These are phyloP conservation scores for Trichoderma koningiopsis DNA, from an alignment of 2,329 filamentous ascomycete genomes.

Conservation along the genomic window DNA sequence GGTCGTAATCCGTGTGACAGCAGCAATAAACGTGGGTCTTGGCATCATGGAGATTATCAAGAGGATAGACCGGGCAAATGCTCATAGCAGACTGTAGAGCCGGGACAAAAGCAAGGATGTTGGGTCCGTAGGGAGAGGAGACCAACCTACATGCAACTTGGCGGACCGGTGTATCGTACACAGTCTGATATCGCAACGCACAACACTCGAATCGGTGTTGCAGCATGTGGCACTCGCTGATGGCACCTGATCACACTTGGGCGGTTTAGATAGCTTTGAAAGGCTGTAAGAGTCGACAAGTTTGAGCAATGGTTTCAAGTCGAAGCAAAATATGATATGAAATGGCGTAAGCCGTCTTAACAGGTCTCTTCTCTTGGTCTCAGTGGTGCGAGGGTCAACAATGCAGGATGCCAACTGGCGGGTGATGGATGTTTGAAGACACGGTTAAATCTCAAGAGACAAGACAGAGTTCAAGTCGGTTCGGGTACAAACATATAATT, in stretches of 20 bases:
- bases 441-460: conserved; percentile 14
- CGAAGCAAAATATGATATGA: neutral
- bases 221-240: neutral
- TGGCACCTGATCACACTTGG: neutral
- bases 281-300: neutral
- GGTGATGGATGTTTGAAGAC: neutral
- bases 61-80: neutral
- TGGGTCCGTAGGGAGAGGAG: conserved; percentile 9
- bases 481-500: neutral
- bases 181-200: neutral
- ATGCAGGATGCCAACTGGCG: conserved; percentile 2
- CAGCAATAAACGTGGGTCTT: conserved; percentile 15
- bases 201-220: neutral
- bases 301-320: neutral
- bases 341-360: neutral
- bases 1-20: conserved; percentile 12
- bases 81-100: neutral
- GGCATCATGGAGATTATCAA: conserved; percentile 2
- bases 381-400: neutral
- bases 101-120: neutral
- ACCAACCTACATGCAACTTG: conserved; percentile 19
- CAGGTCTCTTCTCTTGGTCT: neutral
- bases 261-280: neutral
- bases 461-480: neutral
- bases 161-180: conserved; percentile 9